These are phyloP conservation scores for Solanum tarapatanum DNA, from an alignment of 257 asterid species.

Conservation along the genomic window DNA sequence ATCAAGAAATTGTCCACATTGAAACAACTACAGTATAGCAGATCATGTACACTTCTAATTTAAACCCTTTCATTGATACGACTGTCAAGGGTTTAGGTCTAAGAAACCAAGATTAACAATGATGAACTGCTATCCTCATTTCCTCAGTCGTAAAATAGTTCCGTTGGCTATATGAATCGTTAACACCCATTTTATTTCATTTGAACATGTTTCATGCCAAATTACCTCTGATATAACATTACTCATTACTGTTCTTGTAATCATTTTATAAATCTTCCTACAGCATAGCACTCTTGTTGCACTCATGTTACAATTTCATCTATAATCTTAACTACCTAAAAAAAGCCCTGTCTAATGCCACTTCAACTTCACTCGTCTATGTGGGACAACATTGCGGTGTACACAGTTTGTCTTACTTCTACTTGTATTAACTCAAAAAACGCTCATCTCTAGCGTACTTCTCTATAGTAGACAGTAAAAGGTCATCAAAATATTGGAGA, in stretches of 20 bases:
- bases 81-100: background rate
- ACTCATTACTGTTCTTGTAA: background rate
- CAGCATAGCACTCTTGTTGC: background rate
- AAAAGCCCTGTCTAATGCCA: background rate
- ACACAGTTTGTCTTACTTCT: background rate
- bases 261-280: background rate
- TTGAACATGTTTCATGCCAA: background rate
- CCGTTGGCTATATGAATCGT: background rate
- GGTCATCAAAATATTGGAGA: background rate
- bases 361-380: background rate
- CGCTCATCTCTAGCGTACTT: background rate
- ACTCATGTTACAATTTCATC: background rate
- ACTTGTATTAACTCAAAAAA: background rate
- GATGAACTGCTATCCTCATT: background rate
- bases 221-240: background rate
- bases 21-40: background rate
- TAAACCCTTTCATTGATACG: background rate
- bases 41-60: background rate
- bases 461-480: background rate
- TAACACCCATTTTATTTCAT: background rate
- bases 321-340: background rate
- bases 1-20: background rate
- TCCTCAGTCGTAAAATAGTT: background rate
- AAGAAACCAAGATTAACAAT: background rate
- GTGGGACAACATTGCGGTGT: background rate